Evolutionary conservation across 176 grass and related monocot genomes (phyloP), one percentile per base, ranked within the genome.

Genomic region (Pharus latifolius): DNA sequence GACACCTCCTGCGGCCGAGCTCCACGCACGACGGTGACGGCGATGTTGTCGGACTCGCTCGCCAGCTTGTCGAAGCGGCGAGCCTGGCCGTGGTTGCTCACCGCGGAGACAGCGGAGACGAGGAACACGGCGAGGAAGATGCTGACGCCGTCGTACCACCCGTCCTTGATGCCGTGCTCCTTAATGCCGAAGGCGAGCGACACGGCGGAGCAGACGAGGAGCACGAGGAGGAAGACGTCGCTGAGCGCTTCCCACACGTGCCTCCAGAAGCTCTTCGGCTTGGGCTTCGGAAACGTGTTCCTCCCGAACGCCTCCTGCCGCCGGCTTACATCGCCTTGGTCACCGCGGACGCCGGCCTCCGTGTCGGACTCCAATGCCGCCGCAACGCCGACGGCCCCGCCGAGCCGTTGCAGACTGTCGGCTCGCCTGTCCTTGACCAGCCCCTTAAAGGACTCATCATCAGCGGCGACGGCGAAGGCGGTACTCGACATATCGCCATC

Each of bases 61-160:
- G 87, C 69, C 2, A 90, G 53, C 63, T 79, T 54, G 31, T 88
- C 84, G 32, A 88, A 91, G 0, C 84, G 52, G 65, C 69, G 76
- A 6, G 80, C 70, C 60, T 96, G 87, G 46, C 82, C 27, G 70
- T 74, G 82, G 69, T 90, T 96, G 79, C 80, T 88, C 64, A 91
- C 47, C 5, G 91, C 84, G 4, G 87, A 96, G 0, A 91, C 87
- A 1, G 33, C 65, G 0, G 84, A 67, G 1, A 96, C 84, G 2
- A 91, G 64, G 76, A 96, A 88, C 9, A 91, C 87, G 0, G 87
- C 87, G 14, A 96, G 73, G 48, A 96, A 91, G 53, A 96, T 96
- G 54, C 87, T 87, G 1, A 84, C 84, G 16, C 87, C 84, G 19
- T 96, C 91, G 13, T 96, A 91, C 87, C 87, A 91, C 1, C 91